phyloP scores from a whole-genome alignment of 2,329 filamentous ascomycete genomes.

The Calonectria leucothoes region DNA sequence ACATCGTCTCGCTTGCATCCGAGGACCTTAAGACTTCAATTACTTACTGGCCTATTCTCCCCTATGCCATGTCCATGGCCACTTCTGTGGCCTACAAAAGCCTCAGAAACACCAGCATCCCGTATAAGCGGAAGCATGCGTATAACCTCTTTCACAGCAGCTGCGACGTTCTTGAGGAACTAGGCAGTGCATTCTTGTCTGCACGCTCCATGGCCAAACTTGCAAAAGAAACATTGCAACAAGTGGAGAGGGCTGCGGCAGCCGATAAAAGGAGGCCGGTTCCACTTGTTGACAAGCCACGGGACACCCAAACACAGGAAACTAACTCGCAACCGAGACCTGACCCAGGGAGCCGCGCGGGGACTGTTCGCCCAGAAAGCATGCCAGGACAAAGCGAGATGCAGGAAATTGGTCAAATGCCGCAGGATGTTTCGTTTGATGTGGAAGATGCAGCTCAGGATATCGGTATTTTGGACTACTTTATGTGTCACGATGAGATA shows the following conservation, averaged over 20 bases:
- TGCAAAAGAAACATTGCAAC: slow-evolving; percentile 3
- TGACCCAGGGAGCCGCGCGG: background rate
- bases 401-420: background rate
- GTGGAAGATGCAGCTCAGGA: background rate
- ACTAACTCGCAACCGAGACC: background rate
- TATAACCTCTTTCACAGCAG: slow-evolving; percentile 5
- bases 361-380: too few relatives aligned
- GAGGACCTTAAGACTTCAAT: background rate
- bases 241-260: background rate
- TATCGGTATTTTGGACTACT: background rate
- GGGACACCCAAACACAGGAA: background rate
- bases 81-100: slow-evolving; percentile 13
- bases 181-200: background rate
- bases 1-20: slow-evolving; percentile 3
- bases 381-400: background rate
- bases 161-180: slow-evolving; percentile 1
- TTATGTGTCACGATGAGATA: background rate
- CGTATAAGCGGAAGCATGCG: slow-evolving; percentile 8
- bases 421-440: background rate
- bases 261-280: background rate
- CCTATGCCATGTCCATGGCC: slow-evolving; percentile 12
- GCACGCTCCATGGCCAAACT: slow-evolving; percentile 3
- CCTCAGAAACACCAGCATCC: slow-evolving; percentile 6
- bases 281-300: background rate
- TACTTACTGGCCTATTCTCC: slow-evolving; percentile 1